A percentile compares a stretch with the other conserved stretches of the same genome.
phyloP scores from a whole-genome alignment of 768 basidiomycete species.

The Atractiella rhizophila region DNA sequence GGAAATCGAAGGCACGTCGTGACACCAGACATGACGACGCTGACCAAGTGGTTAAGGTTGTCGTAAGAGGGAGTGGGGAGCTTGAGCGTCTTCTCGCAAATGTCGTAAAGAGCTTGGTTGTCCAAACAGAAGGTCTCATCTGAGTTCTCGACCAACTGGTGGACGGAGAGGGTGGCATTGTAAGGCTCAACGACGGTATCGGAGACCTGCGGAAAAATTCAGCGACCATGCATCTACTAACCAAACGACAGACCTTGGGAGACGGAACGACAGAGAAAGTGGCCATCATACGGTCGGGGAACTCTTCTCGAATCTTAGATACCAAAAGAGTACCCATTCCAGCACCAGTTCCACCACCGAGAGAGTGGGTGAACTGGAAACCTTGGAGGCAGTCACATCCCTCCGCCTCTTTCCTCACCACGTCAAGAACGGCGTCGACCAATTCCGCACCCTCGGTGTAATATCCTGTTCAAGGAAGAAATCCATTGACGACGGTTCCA shows the following conservation, averaged over 20 bases:
- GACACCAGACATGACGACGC: slow-evolving; percentile 94
- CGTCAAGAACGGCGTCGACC: slow-evolving; percentile 90
- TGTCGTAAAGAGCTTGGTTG: slow-evolving; percentile 93
- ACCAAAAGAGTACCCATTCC: slow-evolving; percentile 99
- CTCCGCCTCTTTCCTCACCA: slow-evolving; percentile 97
- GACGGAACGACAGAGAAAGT: slow-evolving; percentile 96
- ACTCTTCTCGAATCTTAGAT: slow-evolving; percentile 79
- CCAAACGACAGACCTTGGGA: slow-evolving; percentile 36
- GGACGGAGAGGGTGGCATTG: slow-evolving; percentile 93
- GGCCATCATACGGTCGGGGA: slow-evolving; percentile 96
- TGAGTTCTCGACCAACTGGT: slow-evolving; percentile 97
- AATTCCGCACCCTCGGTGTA: slow-evolving; percentile 94
- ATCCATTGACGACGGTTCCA: background rate
- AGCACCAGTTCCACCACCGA: slow-evolving; percentile 96
- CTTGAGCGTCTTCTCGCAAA: slow-evolving; percentile 95
- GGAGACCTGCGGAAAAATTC: slow-evolving; percentile 31
- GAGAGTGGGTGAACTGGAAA: slow-evolving; percentile 96
- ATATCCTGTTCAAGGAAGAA: slow-evolving; percentile 23
- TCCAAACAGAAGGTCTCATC: slow-evolving; percentile 99
- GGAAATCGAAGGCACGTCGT: slow-evolving; percentile 98
- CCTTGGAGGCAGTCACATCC: slow-evolving; percentile 92
- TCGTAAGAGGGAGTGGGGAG: slow-evolving; percentile 81
- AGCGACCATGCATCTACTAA: background rate
- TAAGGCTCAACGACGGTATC: slow-evolving; percentile 99
- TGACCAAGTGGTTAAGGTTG: slow-evolving; percentile 92